These are phyloP conservation scores for Zea luxurians DNA, from an alignment of 176 grass and related monocot species.

Conservation along the genomic window DNA sequence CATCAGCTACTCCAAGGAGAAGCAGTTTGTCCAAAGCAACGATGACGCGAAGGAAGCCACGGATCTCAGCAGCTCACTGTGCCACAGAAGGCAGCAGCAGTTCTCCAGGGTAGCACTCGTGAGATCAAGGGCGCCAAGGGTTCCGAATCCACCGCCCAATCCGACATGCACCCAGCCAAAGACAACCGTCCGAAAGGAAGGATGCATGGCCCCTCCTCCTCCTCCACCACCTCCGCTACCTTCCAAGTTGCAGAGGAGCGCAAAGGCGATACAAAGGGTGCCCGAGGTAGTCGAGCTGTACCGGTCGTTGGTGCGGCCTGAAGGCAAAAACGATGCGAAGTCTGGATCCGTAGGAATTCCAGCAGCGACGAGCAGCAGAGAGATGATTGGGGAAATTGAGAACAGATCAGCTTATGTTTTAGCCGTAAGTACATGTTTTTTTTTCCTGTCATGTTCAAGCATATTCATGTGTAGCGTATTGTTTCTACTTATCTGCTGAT, in stretches of 20 bases:
- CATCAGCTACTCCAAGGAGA: conserved; percentile 54
- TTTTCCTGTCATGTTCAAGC: not conserved
- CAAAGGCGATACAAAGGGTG: conserved; percentile 70
- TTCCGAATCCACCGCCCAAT: conserved; percentile 80
- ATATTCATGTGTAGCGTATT: not conserved
- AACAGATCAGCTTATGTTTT: conserved; percentile 91
- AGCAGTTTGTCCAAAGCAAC: conserved; percentile 52
- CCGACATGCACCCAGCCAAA: conserved; percentile 36
- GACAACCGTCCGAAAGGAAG: conserved; percentile 40
- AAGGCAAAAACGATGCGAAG: conserved; percentile 74
- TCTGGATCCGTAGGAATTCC: conserved; percentile 60
- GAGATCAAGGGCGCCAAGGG: conserved; percentile 61
- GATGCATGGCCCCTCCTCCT: conserved; percentile 52
- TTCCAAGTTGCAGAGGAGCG: conserved; percentile 51
- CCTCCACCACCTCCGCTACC: conserved; percentile 61
- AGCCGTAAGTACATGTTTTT: conserved; percentile 70
- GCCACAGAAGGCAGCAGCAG: conserved; percentile 48
- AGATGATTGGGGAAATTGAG: conserved; percentile 99
- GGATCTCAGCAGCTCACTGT: conserved; percentile 42
- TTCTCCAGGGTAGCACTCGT: conserved; percentile 32
- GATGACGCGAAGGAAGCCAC: conserved; percentile 39
- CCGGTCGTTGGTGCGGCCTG: conserved; percentile 67
- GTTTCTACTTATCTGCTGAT: conserved; percentile 18
- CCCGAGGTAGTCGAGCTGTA: conserved; percentile 90
- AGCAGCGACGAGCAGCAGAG: conserved; percentile 50